Base-by-base conservation (phyloP, 164 flowering plant genomes). In the Dillenia turbinata region DNA sequence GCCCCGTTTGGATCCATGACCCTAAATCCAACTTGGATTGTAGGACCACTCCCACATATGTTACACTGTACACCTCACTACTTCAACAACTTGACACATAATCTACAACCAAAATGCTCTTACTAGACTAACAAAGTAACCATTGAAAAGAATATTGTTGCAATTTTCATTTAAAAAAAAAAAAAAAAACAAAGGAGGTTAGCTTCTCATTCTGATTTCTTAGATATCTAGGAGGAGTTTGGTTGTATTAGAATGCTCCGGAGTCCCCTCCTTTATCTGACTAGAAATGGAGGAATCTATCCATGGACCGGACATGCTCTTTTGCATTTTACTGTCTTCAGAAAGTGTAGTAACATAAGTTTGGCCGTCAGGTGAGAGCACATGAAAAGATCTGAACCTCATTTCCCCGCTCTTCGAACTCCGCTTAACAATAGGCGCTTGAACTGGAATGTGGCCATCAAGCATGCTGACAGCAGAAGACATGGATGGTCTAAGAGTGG, bases 401-500 rank as follows among this genome's bases (percentile, higher is more conserved):
- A 57, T 19, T 1, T 67, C 68, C 9, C 71, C 66, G 8, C 44
- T 60, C 46, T 22, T 14, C 14, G 71, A 24, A 13, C 54, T 48
- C 13, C 80, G 75, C 66, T 67, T 73, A 24, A 80, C 69, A 5
- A 64, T 22, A 5, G 87, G 86, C 9, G 78, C 81, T 70, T 76
- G 83, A 16, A 83, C 77, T 43, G 79, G 62, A 17, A 60, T 67
- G 66, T 72, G 64, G n/a, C 97, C 93, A 57, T 90, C 86, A 6
- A 90, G 83, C 97, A 90, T 90, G 44, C 79, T 75, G 66, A 86
- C 86, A 0, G 71, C 92, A 11, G 79, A 77, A 16, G 95, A 85
- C 92, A 90, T 90, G n/a, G 76, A 0, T n/a, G 97, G 97, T 60
- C 97, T 78, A 7, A 82, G 79, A 52, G 82, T 66, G 9, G 92